Base-by-base conservation (phyloP, 192 early-diverging fungal species). In the Coemansia sp. region DNA sequence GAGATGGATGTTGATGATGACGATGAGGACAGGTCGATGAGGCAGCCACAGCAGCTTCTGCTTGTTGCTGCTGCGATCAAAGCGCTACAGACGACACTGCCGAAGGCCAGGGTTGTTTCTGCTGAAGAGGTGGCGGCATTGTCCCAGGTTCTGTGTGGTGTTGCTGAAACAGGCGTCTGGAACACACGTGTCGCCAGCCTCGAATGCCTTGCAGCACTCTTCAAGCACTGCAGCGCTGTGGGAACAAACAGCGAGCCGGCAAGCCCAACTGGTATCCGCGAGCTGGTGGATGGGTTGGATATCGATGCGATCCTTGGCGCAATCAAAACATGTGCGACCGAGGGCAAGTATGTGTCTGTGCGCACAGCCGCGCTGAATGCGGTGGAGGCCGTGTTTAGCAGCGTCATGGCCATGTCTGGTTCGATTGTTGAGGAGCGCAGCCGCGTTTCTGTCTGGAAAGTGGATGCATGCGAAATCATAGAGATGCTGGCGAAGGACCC, bases 161-260 rank as follows among this genome's bases (percentile, higher is more conserved):
- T 83, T 17, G 74, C 91, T 2, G 72, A 84, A 6, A 84, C 79
- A 1, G 86, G 91, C 34, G 84, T 93, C 20, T 97, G 95, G 95
- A 95, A 94, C 67, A 87, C 92, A 4, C 82, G 88, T 6, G 65
- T 90, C 2, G 85, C 87, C 9, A 82, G 91, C 15, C 69, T 95
- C 33, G 88, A 91, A 20, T 82, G 85, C 7, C 47, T 94, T 9
- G 66, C 84, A 1, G 78, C 67, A 15, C 81, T 92, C 25, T 40
- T 92, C 52, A 54, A 28, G 17, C 55, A 40, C 17, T 56, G 61
- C 65, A 28, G 42, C 50, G 19, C 28, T 17, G 45, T 25, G 2
- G 45, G 20, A 20, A 11, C 45, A 3, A 48, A 23, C 45, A 23
- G 25, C 22, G 23, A 11, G 8, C 13, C 23, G 23, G 22, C 45